Conservation (phyloP, 495 filamentous ascomycete species). For the Talaromyces ruber region DNA sequence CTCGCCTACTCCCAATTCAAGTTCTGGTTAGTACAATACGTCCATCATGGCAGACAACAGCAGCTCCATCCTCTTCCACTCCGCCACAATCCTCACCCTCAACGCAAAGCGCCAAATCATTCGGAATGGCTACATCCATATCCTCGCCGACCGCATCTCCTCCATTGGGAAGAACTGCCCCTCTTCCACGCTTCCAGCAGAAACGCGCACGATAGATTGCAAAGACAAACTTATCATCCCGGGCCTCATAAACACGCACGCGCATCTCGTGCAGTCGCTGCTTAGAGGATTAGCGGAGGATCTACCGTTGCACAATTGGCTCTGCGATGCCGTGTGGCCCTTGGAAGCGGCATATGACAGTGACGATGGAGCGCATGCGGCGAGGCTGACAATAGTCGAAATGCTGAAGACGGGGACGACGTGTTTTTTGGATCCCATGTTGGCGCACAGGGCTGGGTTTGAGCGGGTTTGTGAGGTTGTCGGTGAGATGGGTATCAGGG, state of each 20-base stretch:
- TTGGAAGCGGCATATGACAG: conserved; percentile 36
- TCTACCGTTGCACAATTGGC: conserved; percentile 35
- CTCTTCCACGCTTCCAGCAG: conserved; percentile 8
- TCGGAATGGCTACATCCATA: conserved; percentile 32
- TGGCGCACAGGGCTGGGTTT: conserved; percentile 37
- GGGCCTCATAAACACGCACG: conserved; percentile 40
- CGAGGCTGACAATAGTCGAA: conserved; percentile 36
- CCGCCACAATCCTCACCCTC: conserved; percentile 37
- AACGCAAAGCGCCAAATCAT: conserved; percentile 34
- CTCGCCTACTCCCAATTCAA: too few relatives aligned
- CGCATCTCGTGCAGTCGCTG: conserved; percentile 41
- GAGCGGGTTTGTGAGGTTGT: conserved; percentile 37
- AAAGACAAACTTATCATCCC: conserved; percentile 36
- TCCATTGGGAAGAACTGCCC: conserved; percentile 31
- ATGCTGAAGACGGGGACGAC: conserved; percentile 44
- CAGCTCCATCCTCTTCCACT: background rate
- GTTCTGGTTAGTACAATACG: too few relatives aligned
- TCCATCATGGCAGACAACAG: background rate
- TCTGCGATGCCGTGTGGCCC: conserved; percentile 40
- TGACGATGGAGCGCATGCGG: conserved; percentile 39
- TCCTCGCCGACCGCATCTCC: conserved; percentile 24
- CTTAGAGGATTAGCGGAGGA: conserved; percentile 41
- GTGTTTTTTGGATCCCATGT: conserved; percentile 45
- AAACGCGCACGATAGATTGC: conserved; percentile 15
- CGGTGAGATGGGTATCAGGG: conserved; percentile 38